These are phyloP conservation scores for Rugonectria rugulosa DNA, from an alignment of 2,329 filamentous ascomycete species.

Conservation along the genomic window DNA sequence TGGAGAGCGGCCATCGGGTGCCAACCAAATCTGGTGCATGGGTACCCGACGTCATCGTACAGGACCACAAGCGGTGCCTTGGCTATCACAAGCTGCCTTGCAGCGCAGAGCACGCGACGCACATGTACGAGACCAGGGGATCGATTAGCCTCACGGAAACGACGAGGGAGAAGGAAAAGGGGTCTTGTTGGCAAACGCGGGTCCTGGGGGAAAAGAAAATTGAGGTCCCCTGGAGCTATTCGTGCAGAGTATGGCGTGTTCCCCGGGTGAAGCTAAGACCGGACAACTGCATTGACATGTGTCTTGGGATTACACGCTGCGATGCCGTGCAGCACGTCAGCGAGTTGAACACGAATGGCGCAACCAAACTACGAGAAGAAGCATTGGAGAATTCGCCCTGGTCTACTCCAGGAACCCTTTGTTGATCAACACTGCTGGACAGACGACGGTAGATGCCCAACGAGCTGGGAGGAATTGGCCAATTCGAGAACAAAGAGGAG, in stretches of 20 bases:
- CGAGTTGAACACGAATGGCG: neutral
- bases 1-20: conserved; percentile 19
- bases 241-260: conserved; percentile 2
- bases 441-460: conserved; percentile 14
- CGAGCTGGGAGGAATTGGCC: neutral
- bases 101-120: too few species aligned
- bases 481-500: neutral
- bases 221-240: neutral
- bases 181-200: conserved; percentile 2
- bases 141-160: conserved; percentile 1
- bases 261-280: conserved; percentile 10
- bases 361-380: neutral
- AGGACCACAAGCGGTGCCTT: conserved; percentile 21
- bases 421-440: neutral
- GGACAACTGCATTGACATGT: conserved; percentile 12
- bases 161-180: neutral
- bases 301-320: conserved; percentile 3
- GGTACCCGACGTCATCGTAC: conserved; percentile 36
- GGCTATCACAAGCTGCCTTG: conserved; percentile 15
- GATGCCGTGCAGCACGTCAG: neutral
- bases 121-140: conserved; percentile 24
- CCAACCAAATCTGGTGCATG: conserved; percentile 20
- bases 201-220: neutral
- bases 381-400: neutral
- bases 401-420: neutral